Conservation (phyloP, 2,329 filamentous ascomycete genomes). For the Neonectria hederae region DNA sequence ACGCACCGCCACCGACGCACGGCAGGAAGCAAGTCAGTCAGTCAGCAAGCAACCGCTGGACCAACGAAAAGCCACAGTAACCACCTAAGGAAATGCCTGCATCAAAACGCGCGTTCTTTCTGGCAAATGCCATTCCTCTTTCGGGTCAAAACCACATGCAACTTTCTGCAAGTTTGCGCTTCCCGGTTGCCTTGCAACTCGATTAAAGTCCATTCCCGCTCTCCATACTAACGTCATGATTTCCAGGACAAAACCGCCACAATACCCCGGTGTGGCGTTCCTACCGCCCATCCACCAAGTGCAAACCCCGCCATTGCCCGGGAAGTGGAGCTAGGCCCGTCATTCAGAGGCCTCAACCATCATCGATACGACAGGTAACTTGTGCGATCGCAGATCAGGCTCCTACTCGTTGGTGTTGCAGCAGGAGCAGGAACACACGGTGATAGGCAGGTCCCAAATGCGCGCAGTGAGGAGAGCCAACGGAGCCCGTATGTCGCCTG, state of each 20-base stretch:
- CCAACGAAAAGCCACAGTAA: not conserved
- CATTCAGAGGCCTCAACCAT: not conserved
- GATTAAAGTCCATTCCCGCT: not conserved
- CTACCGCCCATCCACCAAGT: not conserved
- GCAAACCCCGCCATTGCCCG: not conserved
- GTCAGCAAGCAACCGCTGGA: not conserved
- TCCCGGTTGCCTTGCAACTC: not conserved
- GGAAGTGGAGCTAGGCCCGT: slow-evolving; percentile 1
- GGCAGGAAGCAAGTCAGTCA: not conserved
- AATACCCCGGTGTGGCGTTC: not conserved
- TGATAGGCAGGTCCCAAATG: not conserved
- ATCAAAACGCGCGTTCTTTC: not conserved
- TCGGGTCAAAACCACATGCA: not conserved
- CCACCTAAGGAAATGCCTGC: not conserved
- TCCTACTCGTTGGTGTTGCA: no score
- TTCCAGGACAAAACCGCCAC: not conserved
- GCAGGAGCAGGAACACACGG: not conserved
- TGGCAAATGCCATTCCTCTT: not conserved
- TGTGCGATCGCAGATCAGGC: not conserved
- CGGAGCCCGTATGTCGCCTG: not conserved
- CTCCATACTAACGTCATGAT: not conserved
- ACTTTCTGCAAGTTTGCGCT: not conserved
- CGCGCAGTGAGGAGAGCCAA: not conserved
- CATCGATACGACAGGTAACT: not conserved
- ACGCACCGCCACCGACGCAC: not conserved